A percentile compares a stretch with the other conserved stretches of the same genome.
Conservation (phyloP, 345 rosid species). For the Eucalyptus brandiana region DNA sequence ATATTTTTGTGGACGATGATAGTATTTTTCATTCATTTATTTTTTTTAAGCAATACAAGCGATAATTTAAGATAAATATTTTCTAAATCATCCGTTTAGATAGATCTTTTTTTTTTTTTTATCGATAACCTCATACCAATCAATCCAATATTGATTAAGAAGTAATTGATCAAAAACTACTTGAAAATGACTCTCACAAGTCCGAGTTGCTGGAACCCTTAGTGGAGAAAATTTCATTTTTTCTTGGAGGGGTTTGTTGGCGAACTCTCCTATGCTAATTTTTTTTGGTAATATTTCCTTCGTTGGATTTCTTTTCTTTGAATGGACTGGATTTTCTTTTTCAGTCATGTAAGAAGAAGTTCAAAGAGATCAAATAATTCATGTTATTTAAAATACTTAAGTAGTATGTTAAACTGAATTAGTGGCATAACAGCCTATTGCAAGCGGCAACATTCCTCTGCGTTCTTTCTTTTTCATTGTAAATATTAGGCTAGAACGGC, state of each 20-base stretch:
- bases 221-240: conserved; percentile 56
- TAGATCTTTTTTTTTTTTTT: no score
- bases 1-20: no score
- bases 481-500: background rate
- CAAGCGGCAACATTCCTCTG: background rate
- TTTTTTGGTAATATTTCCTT: background rate
- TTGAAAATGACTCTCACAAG: conserved; percentile 10
- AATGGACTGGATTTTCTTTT: background rate
- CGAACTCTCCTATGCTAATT: background rate
- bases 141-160: no score
- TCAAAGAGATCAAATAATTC: background rate
- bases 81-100: no score
- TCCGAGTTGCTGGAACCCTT: conserved; percentile 78
- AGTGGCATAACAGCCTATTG: background rate
- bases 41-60: no score
- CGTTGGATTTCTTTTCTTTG: background rate
- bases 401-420: background rate
- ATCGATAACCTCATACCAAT: no score
- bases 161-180: no score
- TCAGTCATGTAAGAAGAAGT: background rate
- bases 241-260: conserved; percentile 73
- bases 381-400: background rate
- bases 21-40: no score
- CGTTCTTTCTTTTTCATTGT: background rate
- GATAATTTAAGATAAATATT: no score